Conservation (phyloP, 345 rosid species). For the Sonneratia alba region DNA sequence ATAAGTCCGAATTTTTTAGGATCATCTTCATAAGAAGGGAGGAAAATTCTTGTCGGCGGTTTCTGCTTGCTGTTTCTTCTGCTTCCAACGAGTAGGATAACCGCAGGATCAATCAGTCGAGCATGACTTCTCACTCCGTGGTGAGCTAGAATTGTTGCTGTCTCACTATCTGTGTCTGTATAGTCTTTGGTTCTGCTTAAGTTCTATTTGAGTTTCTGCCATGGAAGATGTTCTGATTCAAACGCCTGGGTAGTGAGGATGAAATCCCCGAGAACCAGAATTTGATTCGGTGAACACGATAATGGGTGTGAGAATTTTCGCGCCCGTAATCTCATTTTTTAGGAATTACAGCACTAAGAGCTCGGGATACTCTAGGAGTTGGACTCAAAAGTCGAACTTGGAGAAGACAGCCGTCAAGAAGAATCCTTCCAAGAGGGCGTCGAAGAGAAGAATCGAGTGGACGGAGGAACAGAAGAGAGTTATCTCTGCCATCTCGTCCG, state of each 20-base stretch:
- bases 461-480: conserved; percentile 24
- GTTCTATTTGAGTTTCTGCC: not conserved
- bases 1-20: not conserved
- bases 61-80: not conserved
- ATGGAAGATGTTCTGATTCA: not conserved
- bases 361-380: conserved; percentile 1
- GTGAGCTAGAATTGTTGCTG: not conserved
- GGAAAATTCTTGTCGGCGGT: not conserved
- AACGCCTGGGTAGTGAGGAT: not conserved
- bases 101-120: not conserved
- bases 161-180: not conserved
- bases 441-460: conserved; percentile 14
- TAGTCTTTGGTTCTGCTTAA: not conserved
- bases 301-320: conserved; percentile 11
- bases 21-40: not conserved
- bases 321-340: conserved; percentile 6
- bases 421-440: conserved; percentile 6
- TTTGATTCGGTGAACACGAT: not conserved
- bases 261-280: not conserved
- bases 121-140: not conserved
- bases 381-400: not conserved
- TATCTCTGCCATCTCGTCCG: conserved; percentile 10
- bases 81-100: not conserved
- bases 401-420: not conserved
- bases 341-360: conserved; percentile 15